Evolutionary conservation across 495 filamentous ascomycete genomes (phyloP), one percentile per base, ranked within the genome.

Genomic region (Aspergillus conjunctus): DNA sequence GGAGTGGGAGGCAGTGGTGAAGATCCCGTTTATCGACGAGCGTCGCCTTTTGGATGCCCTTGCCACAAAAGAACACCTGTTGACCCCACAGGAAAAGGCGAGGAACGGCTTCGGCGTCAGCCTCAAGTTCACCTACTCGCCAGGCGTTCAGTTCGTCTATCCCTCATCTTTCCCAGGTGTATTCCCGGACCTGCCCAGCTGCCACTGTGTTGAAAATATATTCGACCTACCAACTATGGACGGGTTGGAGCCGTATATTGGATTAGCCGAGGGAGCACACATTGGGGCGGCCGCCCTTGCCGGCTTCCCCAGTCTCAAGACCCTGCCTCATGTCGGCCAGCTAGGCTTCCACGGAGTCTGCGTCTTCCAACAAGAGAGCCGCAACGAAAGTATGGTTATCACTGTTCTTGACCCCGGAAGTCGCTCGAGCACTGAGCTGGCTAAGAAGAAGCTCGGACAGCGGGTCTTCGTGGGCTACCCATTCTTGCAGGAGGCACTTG

Each of bases 1-100:
- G 92, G 95, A 98, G 64, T 99, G 95, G 95, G 95, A 99, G 68
- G 95, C 94, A 32, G 93, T 99, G 41, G 92, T 98, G 54, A 97
- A 97, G 76, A 98, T 99, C 62, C 95, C 95, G 0, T 99, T 99
- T 75, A 99, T 99, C 65, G 92, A 98, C 32, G 93, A 98, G 70
- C 81, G 84, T 52, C 83, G 95, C 4, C 76, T 99, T 17, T 79
- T 99, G 39, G 76, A 79, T 34, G 95, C 93, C 11, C 94, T 99
- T 85, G 88, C 82, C 17, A 88, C 91, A 11, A 91, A 86, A 69
- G 91, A 98, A 58, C 76, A 87, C 48, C 78, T 89, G 26, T 81
- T 99, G 20, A 85, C 83, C 2, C 83, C 88, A 1, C 87, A 86
- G 1, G 91, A 99, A 71, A 89, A 85, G 67, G 78, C 81, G 30